A percentile compares a stretch with the other conserved stretches of the same genome.
phyloP scores from a whole-genome alignment of 1,139 yeast species.

The Lodderomyces pseudojiufengensis region DNA sequence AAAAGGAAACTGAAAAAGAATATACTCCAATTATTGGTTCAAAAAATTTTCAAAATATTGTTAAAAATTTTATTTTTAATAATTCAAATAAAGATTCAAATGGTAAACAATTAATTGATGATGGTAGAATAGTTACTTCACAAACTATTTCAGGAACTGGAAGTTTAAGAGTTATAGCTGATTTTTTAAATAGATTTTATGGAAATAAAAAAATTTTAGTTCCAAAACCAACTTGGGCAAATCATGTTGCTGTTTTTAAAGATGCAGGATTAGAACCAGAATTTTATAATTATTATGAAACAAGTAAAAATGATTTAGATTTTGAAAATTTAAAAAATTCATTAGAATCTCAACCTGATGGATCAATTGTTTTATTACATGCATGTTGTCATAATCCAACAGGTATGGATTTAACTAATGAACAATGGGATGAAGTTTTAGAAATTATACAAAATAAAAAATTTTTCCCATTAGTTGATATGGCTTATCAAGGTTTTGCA shows the following conservation, averaged over 20 bases:
- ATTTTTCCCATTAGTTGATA: slow-evolving; percentile 85
- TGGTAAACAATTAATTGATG: slow-evolving; percentile 46
- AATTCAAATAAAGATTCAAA: slow-evolving; percentile 46
- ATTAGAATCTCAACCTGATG: slow-evolving; percentile 40
- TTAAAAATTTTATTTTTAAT: slow-evolving; percentile 49
- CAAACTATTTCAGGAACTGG: slow-evolving; percentile 64
- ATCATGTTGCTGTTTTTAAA: slow-evolving; percentile 57
- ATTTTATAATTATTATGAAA: slow-evolving; percentile 52
- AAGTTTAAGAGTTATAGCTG: slow-evolving; percentile 53
- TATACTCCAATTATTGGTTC: slow-evolving; percentile 55
- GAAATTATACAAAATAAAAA: slow-evolving; percentile 51
- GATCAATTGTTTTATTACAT: slow-evolving; percentile 73
- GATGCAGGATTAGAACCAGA: slow-evolving; percentile 46
- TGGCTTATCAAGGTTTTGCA: slow-evolving; percentile 97
- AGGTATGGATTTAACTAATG: slow-evolving; percentile 87
- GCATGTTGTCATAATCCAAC: slow-evolving; percentile 99
- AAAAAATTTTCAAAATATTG: slow-evolving; percentile 45
- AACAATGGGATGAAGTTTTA: slow-evolving; percentile 77
- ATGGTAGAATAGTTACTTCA: slow-evolving; percentile 49
- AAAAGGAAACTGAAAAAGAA: slow-evolving; percentile 50
- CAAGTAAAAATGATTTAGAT: slow-evolving; percentile 50
- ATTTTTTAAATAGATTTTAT: slow-evolving; percentile 49
- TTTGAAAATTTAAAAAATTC: slow-evolving; percentile 48
- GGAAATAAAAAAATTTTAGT: slow-evolving; percentile 45
- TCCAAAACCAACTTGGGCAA: slow-evolving; percentile 77